These are phyloP conservation scores for Apocynum venetum DNA, from an alignment of 257 asterid species.

Conservation along the genomic window DNA sequence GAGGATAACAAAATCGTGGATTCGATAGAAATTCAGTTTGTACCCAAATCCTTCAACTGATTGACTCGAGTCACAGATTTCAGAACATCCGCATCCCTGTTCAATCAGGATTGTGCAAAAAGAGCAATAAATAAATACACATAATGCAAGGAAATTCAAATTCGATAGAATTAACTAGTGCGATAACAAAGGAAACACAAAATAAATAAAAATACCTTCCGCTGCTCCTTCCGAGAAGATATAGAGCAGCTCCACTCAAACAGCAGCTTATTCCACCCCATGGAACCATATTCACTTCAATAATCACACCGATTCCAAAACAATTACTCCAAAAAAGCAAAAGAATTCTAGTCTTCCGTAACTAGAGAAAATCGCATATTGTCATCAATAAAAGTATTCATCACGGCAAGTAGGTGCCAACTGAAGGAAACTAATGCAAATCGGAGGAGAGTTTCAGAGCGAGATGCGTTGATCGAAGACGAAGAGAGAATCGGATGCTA, in stretches of 20 bases:
- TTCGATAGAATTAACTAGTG: conserved; percentile 1
- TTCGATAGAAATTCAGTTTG: conserved; percentile 12
- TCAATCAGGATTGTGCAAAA: conserved; percentile 9
- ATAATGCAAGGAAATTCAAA: conserved; percentile 7
- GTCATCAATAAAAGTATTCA: background rate
- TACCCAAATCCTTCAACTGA: conserved; percentile 92
- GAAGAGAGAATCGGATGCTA: conserved; percentile 36
- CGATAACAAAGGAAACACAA: background rate
- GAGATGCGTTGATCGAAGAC: background rate
- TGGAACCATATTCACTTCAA: conserved; percentile 53
- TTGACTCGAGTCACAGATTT: conserved; percentile 83
- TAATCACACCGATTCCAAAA: background rate
- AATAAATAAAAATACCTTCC: conserved; percentile 53
- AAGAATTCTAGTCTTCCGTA: conserved; percentile 5
- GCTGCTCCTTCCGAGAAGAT: conserved; percentile 92
- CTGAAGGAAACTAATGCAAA: background rate
- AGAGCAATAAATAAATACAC: background rate
- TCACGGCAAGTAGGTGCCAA: background rate
- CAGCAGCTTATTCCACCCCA: conserved; percentile 91
- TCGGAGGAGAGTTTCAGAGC: background rate
- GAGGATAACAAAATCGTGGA: background rate
- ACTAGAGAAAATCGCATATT: background rate
- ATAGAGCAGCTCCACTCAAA: conserved; percentile 92
- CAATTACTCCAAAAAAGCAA: background rate
- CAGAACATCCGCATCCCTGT: conserved; percentile 79